Conservation (phyloP, 2,329 filamentous ascomycete genomes). For the Fusarium coffeatum region DNA sequence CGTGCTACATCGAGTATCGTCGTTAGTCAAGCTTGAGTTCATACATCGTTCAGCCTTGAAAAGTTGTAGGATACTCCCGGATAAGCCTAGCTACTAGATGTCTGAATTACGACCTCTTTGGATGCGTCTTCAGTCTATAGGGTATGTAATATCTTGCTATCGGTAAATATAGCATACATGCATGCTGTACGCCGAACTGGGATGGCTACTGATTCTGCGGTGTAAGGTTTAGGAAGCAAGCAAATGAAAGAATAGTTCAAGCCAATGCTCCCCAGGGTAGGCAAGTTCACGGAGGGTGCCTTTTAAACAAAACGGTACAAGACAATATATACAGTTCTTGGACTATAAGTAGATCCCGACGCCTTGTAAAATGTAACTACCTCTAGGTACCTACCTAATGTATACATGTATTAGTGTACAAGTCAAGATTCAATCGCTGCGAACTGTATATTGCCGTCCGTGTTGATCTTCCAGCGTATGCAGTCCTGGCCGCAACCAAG, state of each 20-base stretch:
- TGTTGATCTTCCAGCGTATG: background rate
- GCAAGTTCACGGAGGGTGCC: background rate
- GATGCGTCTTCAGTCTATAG: background rate
- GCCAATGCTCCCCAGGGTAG: background rate
- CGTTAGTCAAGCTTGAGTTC: background rate
- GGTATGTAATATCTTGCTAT: background rate
- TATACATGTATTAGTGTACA: background rate
- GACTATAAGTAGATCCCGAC: background rate
- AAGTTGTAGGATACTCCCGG: background rate
- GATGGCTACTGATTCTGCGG: background rate
- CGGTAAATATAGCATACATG: background rate
- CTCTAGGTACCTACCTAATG: too few species aligned
- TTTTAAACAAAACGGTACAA: background rate
- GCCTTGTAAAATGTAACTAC: background rate
- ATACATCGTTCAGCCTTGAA: background rate
- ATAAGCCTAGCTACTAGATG: background rate
- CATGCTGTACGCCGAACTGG: background rate
- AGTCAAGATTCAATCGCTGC: background rate
- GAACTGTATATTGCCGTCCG: background rate
- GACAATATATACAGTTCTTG: background rate
- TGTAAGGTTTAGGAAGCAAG: background rate
- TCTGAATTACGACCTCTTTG: background rate
- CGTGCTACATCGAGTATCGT: background rate
- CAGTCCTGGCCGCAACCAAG: background rate
- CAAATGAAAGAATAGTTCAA: background rate